Evolutionary conservation across 2,329 filamentous ascomycete genomes (phyloP).

Genomic region (Clarireedia paspali): DNA sequence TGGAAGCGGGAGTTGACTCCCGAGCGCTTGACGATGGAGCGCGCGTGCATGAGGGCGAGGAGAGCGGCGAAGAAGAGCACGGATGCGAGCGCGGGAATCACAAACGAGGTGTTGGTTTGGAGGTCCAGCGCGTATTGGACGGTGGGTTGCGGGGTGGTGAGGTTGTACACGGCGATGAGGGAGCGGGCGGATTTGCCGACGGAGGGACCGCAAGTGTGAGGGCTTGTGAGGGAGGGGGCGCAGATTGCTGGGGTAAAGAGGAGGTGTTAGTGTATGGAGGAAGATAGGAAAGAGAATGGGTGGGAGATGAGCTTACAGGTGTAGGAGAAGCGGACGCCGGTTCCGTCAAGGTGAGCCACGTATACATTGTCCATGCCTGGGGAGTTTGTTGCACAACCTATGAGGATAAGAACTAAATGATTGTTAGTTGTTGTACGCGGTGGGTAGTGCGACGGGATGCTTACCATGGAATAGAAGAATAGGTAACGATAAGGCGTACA

Average conservation of each 20-base stretch:
- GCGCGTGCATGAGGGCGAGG: neutral
- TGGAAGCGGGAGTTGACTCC: neutral
- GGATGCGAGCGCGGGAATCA: neutral
- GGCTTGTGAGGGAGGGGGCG: neutral
- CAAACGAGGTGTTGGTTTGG: neutral
- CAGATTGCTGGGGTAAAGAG: neutral
- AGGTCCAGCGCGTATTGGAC: constrained; percentile 1
- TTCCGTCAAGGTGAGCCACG: neutral
- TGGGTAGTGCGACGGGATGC: neutral
- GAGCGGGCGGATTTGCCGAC: neutral
- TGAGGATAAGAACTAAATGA: neutral
- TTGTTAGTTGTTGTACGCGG: neutral
- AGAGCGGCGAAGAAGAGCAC: neutral
- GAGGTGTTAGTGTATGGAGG: neutral
- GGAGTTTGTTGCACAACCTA: neutral
- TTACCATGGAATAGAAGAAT: constrained; percentile 2
- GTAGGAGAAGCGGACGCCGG: neutral
- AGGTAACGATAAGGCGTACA: neutral
- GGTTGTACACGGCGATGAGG: neutral
- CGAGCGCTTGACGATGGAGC: neutral
- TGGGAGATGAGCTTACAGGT: neutral
- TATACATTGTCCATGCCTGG: constrained; percentile 4
- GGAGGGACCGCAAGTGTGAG: neutral
- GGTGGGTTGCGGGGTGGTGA: neutral
- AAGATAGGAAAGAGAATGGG: neutral